Evolutionary conservation across 768 basidiomycete species (phyloP).

Genomic region (Tylopilus subfusipes): DNA sequence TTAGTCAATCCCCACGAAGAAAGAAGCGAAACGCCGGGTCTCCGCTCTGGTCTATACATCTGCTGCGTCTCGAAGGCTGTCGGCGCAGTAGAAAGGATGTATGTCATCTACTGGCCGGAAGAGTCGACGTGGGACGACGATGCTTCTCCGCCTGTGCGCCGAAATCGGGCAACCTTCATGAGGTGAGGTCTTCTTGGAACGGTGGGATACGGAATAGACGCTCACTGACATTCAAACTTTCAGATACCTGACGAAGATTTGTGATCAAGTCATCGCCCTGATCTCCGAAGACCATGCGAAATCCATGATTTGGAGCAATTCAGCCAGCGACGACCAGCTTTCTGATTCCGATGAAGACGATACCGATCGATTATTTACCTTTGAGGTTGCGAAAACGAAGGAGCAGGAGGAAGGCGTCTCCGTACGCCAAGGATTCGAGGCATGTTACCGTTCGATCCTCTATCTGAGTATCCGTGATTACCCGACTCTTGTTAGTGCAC

Average conservation of each 20-base stretch:
- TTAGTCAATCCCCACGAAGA: constrained; percentile 4
- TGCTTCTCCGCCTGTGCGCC: constrained; percentile 42
- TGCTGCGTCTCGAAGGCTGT: constrained; percentile 23
- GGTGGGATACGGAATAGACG: background rate
- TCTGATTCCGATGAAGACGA: constrained; percentile 35
- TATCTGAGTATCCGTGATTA: background rate
- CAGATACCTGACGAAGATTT: constrained; percentile 58
- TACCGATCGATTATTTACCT: constrained; percentile 51
- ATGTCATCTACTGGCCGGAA: constrained; percentile 62
- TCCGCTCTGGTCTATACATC: constrained; percentile 53
- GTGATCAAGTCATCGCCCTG: constrained; percentile 50
- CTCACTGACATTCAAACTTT: background rate
- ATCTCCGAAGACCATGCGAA: constrained; percentile 46
- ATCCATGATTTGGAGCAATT: constrained; percentile 43
- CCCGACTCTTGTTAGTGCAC: constrained; percentile 4
- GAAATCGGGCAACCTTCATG: constrained; percentile 60
- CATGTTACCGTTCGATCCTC: constrained; percentile 13
- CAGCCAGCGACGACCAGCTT: constrained; percentile 24
- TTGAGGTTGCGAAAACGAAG: constrained; percentile 52
- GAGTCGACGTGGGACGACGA: constrained; percentile 54
- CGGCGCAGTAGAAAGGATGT: constrained; percentile 27
- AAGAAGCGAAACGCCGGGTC: constrained; percentile 13
- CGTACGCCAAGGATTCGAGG: constrained; percentile 44
- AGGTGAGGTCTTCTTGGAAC: constrained; percentile 33
- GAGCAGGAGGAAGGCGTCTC: constrained; percentile 54